Percentiles rank a stretch among this genome's conserved stretches.
phyloP scores from a whole-genome alignment of 257 asterid species.

The Nicotiana paniculata region DNA sequence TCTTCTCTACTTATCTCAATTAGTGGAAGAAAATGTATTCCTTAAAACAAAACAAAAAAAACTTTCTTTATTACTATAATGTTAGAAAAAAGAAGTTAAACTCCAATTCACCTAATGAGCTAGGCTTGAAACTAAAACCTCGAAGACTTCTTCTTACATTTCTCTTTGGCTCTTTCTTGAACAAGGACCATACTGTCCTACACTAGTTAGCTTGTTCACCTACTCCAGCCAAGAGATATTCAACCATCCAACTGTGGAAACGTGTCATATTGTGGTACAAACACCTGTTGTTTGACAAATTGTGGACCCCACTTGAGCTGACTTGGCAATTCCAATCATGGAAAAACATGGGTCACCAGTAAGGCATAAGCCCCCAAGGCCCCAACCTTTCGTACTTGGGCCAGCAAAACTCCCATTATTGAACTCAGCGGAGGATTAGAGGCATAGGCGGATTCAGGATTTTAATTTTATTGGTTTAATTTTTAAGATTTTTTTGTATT shows the following conservation, averaged over 20 bases:
- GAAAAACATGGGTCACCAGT: slow-evolving; percentile 53
- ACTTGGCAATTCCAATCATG: slow-evolving; percentile 45
- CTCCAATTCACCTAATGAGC: neutral
- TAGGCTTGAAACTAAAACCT: neutral
- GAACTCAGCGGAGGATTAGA: neutral
- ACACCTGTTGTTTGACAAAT: slow-evolving; percentile 15
- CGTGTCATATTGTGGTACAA: slow-evolving; percentile 23
- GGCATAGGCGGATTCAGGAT: no score
- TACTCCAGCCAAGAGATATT: slow-evolving; percentile 12
- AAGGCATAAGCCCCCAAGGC: slow-evolving; percentile 5
- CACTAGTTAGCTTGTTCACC: neutral
- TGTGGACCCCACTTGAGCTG: slow-evolving; percentile 15
- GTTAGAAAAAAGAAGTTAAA: no score
- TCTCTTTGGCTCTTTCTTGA: neutral
- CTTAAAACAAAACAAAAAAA: neutral
- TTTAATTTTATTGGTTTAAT: no score
- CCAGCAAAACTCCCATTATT: slow-evolving; percentile 15
- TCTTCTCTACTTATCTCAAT: no score
- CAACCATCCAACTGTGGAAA: slow-evolving; percentile 12
- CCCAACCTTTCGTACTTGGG: slow-evolving; percentile 25
- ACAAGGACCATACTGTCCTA: slow-evolving; percentile 13
- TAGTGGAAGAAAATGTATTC: neutral
- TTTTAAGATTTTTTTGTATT: no score
- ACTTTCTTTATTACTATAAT: neutral
- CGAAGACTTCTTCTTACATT: neutral